Conservation (phyloP, 352 stramenopile genomes). For the Pythium sukuiense region DNA sequence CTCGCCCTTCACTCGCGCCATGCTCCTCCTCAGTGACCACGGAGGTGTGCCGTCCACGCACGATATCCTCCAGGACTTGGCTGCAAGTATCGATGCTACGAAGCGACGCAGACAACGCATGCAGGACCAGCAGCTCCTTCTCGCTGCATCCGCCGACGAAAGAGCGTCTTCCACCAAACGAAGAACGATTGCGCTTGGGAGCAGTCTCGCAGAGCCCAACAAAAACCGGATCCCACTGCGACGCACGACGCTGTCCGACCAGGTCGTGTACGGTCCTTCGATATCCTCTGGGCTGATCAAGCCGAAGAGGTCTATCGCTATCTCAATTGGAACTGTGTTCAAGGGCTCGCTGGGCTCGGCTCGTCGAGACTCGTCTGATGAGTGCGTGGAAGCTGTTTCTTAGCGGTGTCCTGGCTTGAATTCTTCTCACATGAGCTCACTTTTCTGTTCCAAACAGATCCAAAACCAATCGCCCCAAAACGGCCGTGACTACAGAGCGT, state of each 20-base stretch:
- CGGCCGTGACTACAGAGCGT: not conserved
- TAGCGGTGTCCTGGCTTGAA: not conserved
- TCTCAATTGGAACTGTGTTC: not conserved
- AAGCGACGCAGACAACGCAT: slow-evolving; percentile 22
- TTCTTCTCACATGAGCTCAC: not conserved
- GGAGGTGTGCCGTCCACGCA: slow-evolving; percentile 21
- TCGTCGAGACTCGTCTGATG: slow-evolving; percentile 7
- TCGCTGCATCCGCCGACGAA: slow-evolving; percentile 1
- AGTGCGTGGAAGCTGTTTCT: slow-evolving; percentile 9
- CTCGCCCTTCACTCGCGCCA: slow-evolving; percentile 25
- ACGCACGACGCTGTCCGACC: slow-evolving; percentile 46
- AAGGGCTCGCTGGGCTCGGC: slow-evolving; percentile 5
- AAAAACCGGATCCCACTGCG: slow-evolving; percentile 64
- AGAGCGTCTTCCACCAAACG: not conserved
- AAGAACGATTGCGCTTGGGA: not conserved
- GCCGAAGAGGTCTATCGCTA: slow-evolving; percentile 34
- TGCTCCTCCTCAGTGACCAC: slow-evolving; percentile 19
- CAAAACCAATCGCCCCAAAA: slow-evolving; percentile 14
- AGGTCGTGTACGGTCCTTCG: slow-evolving; percentile 63
- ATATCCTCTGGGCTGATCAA: slow-evolving; percentile 43
- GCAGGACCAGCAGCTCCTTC: slow-evolving; percentile 13
- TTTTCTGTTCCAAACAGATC: not conserved
- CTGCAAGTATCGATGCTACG: slow-evolving; percentile 18
- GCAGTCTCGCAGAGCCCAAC: slow-evolving; percentile 34
- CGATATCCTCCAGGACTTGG: slow-evolving; percentile 23